A percentile compares a stretch with the other conserved stretches of the same genome.
Conservation (phyloP, 352 stramenopile species). For the Globisporangium megalacanthum region DNA sequence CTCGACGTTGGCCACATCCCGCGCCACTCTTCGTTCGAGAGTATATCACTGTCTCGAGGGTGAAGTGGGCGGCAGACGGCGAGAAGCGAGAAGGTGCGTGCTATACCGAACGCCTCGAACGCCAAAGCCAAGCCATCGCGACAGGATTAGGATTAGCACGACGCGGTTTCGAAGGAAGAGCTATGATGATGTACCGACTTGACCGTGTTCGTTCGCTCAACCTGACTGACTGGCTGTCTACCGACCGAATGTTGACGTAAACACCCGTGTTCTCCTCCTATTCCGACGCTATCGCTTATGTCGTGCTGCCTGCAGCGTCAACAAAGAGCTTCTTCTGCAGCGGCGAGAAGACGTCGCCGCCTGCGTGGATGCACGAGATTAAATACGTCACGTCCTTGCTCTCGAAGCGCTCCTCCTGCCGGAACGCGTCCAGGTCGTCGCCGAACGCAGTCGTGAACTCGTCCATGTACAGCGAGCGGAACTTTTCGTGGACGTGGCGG, state of each 20-base stretch:
- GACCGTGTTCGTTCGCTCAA: no score
- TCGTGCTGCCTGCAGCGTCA: constrained; percentile 23
- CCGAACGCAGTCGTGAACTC: constrained; percentile 81
- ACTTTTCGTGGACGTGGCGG: constrained; percentile 38
- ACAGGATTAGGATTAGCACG: no score
- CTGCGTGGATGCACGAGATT: constrained; percentile 83
- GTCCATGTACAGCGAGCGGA: constrained; percentile 79
- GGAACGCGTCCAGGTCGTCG: constrained; percentile 80
- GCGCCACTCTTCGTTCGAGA: constrained; percentile 61
- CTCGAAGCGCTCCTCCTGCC: constrained; percentile 82
- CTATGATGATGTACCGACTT: no score
- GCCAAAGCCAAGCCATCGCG: no score
- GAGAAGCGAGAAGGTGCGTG: no score
- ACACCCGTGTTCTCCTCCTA: no score
- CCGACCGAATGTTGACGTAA: no score
- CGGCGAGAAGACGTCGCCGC: constrained; percentile 73
- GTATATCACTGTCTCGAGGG: constrained; percentile 36
- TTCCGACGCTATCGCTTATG: no score
- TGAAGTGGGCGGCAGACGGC: not conserved
- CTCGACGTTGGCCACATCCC: not conserved
- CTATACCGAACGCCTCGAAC: no score
- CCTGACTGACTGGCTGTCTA: not conserved
- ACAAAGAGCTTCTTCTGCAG: constrained; percentile 83
- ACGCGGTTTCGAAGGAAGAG: no score
- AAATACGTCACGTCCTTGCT: constrained; percentile 87